phyloP scores from a whole-genome alignment of 108 stramenopile genomes.

The Nitzschia inconspicua region DNA sequence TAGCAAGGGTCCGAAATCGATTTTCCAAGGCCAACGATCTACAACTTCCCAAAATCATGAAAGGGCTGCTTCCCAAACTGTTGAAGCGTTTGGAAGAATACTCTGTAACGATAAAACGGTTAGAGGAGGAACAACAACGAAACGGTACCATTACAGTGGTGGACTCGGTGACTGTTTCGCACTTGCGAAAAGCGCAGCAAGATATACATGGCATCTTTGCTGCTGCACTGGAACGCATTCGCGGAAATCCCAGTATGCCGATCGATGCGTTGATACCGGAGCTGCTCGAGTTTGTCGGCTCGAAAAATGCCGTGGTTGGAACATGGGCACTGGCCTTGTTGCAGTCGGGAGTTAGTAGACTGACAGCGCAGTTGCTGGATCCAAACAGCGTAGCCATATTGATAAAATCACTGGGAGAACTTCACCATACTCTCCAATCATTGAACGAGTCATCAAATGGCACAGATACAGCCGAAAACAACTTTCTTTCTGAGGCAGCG shows the following conservation, averaged over 20 bases:
- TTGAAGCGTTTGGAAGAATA: constrained; percentile 19
- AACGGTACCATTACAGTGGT: neutral
- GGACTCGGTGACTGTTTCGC: neutral
- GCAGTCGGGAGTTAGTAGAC: no score
- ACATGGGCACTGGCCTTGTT: constrained; percentile 26
- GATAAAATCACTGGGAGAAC: neutral
- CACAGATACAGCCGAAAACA: no score
- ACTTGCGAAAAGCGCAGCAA: neutral
- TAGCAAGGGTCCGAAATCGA: constrained; percentile 29
- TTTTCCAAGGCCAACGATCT: constrained; percentile 16
- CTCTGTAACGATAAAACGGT: neutral
- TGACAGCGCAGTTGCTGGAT: no score
- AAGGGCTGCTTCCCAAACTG: constrained; percentile 28
- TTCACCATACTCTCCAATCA: neutral
- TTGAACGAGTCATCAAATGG: no score
- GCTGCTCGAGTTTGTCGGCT: constrained; percentile 12
- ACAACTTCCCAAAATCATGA: constrained; percentile 19
- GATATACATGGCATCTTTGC: constrained; percentile 9
- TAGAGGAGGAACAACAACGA: neutral
- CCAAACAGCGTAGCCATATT: constrained; percentile 10
- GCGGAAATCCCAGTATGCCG: constrained; percentile 5
- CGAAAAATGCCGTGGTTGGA: constrained; percentile 6
- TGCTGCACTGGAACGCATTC: constrained; percentile 18
- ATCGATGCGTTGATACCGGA: neutral
- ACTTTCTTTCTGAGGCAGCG: no score